These are phyloP conservation scores for Teratosphaeria zuluensis DNA, from an alignment of 2,329 filamentous ascomycete species.

Conservation along the genomic window DNA sequence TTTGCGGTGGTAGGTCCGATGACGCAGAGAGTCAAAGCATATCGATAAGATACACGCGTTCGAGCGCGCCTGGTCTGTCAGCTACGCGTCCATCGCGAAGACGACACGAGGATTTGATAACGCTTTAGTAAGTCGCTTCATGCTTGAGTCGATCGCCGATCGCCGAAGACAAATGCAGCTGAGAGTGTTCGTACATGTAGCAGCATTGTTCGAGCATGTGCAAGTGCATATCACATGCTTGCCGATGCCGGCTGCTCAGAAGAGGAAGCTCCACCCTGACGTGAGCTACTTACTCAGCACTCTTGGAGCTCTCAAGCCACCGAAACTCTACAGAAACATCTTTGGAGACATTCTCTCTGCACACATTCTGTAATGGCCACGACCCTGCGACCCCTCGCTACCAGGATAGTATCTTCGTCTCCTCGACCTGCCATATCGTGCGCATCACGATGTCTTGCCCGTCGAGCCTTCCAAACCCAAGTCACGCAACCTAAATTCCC, in stretches of 20 bases:
- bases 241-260: not conserved
- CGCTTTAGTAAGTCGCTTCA: too few relatives aligned
- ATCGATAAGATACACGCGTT: not conserved
- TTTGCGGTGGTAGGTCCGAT: not conserved
- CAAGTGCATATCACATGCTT: not conserved
- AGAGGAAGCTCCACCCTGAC: not conserved
- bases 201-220: not conserved
- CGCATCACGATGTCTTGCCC: not conserved
- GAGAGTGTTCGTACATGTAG: too few relatives aligned
- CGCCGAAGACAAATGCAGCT: too few relatives aligned
- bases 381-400: not conserved
- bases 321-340: not conserved
- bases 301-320: not conserved
- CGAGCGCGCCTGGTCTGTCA: too few relatives aligned
- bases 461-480: constrained; percentile 10
- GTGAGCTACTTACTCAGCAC: not conserved
- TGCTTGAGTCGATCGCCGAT: too few relatives aligned
- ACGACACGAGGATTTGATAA: too few relatives aligned
- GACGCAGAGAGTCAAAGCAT: not conserved
- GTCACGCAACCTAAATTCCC: constrained; percentile 17
- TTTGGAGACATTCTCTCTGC: not conserved
- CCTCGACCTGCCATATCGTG: not conserved
- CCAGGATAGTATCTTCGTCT: not conserved
- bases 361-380: not conserved
- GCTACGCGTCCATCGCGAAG: too few relatives aligned